Evolutionary conservation across 1,284 basidiomycete species (phyloP).

Genomic region (Trichosporon ovoides): DNA sequence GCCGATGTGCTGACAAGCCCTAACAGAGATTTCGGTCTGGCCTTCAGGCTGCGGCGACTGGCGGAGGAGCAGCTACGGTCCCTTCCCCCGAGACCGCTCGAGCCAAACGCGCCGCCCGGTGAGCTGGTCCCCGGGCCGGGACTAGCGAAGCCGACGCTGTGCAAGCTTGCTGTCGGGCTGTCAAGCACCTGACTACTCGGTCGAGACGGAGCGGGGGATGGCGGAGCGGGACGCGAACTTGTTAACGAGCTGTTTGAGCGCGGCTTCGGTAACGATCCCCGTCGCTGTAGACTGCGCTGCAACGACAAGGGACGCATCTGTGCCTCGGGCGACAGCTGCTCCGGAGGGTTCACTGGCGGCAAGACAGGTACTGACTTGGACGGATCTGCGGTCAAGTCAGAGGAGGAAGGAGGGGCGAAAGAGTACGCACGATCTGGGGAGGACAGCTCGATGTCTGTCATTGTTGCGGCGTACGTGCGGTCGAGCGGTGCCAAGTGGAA

Average conservation of each 20-base stretch:
- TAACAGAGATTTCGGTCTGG: neutral
- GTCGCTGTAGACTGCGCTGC: neutral
- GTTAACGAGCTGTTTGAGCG: conserved; percentile 28
- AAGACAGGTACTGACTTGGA: neutral
- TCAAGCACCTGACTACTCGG: conserved; percentile 28
- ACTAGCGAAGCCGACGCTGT: neutral
- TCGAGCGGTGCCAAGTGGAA: too few species aligned
- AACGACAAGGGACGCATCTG: conserved; percentile 3
- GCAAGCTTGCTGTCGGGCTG: conserved; percentile 6
- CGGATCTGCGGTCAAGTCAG: neutral
- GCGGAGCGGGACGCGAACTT: conserved; percentile 37
- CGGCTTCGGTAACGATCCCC: conserved; percentile 12
- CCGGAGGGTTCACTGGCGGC: neutral
- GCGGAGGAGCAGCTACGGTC: neutral
- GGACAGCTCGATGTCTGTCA: neutral
- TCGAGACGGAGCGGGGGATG: conserved; percentile 34
- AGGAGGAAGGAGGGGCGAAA: too few species aligned
- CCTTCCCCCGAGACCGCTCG: neutral
- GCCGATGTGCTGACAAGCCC: neutral
- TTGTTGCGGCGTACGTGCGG: too few species aligned
- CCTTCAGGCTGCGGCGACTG: neutral
- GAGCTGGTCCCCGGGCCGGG: neutral
- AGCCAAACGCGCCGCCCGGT: neutral
- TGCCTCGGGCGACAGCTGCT: neutral
- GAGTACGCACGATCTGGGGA: neutral